Percentiles rank a stretch among this genome's conserved stretches.
These are phyloP conservation scores for Kwoniella sp. DNA, from an alignment of 768 basidiomycete genomes.

Conservation along the genomic window DNA sequence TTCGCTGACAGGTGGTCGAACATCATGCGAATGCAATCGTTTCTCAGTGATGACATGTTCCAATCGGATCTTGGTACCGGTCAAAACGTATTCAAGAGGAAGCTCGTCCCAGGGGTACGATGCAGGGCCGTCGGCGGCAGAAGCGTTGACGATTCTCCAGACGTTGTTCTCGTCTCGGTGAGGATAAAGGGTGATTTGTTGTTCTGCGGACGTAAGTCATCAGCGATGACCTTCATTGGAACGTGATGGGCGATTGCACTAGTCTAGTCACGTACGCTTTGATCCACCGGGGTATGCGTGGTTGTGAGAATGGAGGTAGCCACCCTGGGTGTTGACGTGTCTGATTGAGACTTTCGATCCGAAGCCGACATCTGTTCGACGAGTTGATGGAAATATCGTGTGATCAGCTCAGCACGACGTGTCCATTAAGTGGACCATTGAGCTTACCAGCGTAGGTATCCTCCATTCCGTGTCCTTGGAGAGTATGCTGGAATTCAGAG, in stretches of 20 bases:
- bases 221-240: too few relatives aligned
- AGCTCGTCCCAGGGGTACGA: conserved; percentile 61
- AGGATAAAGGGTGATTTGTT: conserved; percentile 98
- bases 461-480: conserved; percentile 82
- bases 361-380: conserved; percentile 76
- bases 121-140: conserved; percentile 57
- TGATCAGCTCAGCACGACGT: too few relatives aligned
- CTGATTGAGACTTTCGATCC: conserved; percentile 82
- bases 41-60: conserved; percentile 79
- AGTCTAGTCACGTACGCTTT: conserved; percentile 71
- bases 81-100: conserved; percentile 67
- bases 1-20: conserved; percentile 90
- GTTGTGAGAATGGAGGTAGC: conserved; percentile 94
- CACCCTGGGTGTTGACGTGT: conserved; percentile 95
- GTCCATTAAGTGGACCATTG: too few relatives aligned
- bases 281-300: conserved; percentile 89
- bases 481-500: conserved; percentile 95
- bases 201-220: conserved; percentile 63
- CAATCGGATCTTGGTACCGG: conserved; percentile 74
- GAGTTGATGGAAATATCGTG: background rate
- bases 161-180: conserved; percentile 96
- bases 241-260: too few relatives aligned
- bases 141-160: conserved; percentile 82
- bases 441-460: conserved; percentile 84
- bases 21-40: conserved; percentile 90